Base-by-base conservation (phyloP, 2,329 filamentous ascomycete genomes). In the Leptosphaerulina australis region DNA sequence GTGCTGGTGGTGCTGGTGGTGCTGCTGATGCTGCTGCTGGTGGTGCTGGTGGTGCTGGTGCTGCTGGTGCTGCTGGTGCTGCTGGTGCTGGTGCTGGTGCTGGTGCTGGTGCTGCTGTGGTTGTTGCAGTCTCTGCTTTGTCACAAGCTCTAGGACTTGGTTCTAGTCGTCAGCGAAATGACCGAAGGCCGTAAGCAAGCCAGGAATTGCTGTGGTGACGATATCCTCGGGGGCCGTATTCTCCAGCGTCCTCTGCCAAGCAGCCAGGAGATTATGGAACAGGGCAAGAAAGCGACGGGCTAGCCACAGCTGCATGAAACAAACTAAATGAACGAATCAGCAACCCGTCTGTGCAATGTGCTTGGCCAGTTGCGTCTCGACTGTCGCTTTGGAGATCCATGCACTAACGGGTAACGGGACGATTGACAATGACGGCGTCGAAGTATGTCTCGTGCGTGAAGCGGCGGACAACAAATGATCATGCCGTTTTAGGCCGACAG, bases 391-490 rank as follows among this genome's bases (percentile, higher is more conserved):
- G 30, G 29, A 5, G 29, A 28, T 38, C 30, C 40, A 48, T 54
- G 55, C 55, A 30, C 55, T 55, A 40, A 43, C 37, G 56, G 56
- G 52, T 44, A 53, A 41, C 54, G 54, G 49, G 53, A 56, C 51
- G 35, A 48, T 52, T 44, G 49, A 46, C 47, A 24, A 45, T 53
- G 50, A 59, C 53, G 52, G 48, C 47, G 40, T 52, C 50, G 41
- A 44, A 49, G 45, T 29, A 45, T 45, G 59, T 36, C 54, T 60
- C 56, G 56, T 62, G 59, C 59, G 48, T 52, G 53, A 45, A 50
- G 45, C 47, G 46, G 47, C 60, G 56, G 55, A 55, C 49, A 40
- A 48, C 46, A 14, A 11, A n/a, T 28, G 39, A 38, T 34, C 17
- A 43, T 28, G 38, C 38, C 39, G 39, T 29, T 50, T 47, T 36